phyloP scores from a whole-genome alignment of 2,329 filamentous ascomycete genomes.

The Raffaelea albimanens region DNA sequence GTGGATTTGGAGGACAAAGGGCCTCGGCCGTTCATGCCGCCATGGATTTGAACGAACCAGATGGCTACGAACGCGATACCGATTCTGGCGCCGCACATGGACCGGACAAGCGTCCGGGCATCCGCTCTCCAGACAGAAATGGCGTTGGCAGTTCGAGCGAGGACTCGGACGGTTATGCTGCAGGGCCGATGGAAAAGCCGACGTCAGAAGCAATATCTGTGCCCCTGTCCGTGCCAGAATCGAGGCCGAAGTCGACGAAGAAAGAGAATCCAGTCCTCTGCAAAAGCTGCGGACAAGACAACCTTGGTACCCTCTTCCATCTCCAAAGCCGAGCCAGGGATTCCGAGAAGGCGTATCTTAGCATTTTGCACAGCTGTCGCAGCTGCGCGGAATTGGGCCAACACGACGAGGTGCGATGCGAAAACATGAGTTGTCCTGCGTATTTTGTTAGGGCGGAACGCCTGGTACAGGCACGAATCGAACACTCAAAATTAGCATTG shows the following conservation, averaged over 20 bases:
- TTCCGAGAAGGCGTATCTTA: conserved; percentile 53
- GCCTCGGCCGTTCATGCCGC: conserved; percentile 8
- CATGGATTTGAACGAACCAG: too few relatives aligned
- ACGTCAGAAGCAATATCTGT: background rate
- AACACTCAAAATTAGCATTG: conserved; percentile 27
- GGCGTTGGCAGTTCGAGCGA: background rate
- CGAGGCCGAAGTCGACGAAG: conserved; percentile 21
- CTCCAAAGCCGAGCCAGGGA: conserved; percentile 53
- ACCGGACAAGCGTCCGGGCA: too few relatives aligned
- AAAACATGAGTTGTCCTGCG: conserved; percentile 85
- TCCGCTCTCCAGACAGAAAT: too few relatives aligned
- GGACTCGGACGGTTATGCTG: background rate
- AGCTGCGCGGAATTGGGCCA: conserved; percentile 67
- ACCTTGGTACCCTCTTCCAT: conserved; percentile 51
- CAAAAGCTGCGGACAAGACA: conserved; percentile 39
- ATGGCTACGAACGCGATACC: too few relatives aligned
- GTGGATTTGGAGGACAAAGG: too few relatives aligned
- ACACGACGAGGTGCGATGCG: conserved; percentile 72
- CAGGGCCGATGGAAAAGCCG: background rate
- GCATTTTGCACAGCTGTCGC: conserved; percentile 65
- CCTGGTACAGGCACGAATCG: conserved; percentile 32
- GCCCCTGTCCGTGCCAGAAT: too few relatives aligned
- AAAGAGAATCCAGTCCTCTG: conserved; percentile 28
- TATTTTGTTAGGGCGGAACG: conserved; percentile 73
- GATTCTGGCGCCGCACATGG: too few relatives aligned